Conservation (phyloP, 495 filamentous ascomycete species). For the Hyphodiscus hymeniophilus region DNA sequence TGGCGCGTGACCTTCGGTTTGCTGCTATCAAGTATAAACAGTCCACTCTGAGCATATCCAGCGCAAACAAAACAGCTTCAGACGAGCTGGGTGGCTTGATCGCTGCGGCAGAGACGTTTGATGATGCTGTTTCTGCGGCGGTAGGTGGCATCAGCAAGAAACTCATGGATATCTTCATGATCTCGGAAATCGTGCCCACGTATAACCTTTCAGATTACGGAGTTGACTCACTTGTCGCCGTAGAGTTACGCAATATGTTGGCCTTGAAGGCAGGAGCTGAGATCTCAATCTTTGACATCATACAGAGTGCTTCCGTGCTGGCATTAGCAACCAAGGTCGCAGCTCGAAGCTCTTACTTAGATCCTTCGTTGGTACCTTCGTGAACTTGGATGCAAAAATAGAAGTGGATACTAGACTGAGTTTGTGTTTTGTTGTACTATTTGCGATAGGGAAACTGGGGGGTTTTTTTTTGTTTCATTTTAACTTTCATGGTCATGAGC, state of each 20-base stretch:
- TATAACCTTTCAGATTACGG: slow-evolving; percentile 4
- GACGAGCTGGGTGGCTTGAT: neutral
- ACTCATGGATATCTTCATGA: neutral
- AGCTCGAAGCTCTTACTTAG: too few species aligned
- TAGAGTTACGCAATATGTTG: slow-evolving; percentile 29
- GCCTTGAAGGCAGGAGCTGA: slow-evolving; percentile 26
- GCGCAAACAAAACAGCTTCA: neutral
- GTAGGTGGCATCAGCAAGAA: neutral
- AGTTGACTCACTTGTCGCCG: slow-evolving; percentile 30
- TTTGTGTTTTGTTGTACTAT: too few species aligned
- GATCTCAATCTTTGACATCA: slow-evolving; percentile 34
- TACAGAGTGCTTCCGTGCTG: slow-evolving; percentile 29
- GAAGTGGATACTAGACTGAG: too few species aligned
- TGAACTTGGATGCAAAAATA: too few species aligned
- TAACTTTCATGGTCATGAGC: too few species aligned
- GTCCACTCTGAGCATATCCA: too few species aligned
- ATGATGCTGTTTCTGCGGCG: too few species aligned
- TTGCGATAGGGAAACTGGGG: too few species aligned
- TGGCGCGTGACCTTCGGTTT: neutral
- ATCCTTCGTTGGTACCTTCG: too few species aligned
- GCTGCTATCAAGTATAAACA: neutral
- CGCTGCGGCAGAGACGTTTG: neutral
- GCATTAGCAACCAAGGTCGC: slow-evolving; percentile 18
- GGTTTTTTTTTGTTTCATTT: too few species aligned
- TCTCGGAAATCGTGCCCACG: neutral